phyloP scores from a whole-genome alignment of 768 basidiomycete species.

The Hemileccinum rubropunctum region DNA sequence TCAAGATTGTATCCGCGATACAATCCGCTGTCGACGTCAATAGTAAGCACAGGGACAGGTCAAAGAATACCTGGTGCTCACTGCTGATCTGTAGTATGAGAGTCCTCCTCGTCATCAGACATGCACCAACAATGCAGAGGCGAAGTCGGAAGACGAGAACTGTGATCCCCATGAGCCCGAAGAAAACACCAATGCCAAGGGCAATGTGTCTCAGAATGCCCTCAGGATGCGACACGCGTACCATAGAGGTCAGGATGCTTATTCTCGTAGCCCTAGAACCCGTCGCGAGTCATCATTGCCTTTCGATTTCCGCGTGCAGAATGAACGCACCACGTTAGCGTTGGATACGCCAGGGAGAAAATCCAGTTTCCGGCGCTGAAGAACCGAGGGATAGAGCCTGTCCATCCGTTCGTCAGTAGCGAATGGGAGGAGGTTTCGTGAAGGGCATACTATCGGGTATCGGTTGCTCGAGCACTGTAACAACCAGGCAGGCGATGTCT shows the following conservation, averaged over 20 bases:
- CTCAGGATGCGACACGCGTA: conserved; percentile 21
- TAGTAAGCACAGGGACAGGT: background rate
- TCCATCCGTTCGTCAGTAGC: background rate
- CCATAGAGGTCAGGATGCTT: conserved; percentile 23
- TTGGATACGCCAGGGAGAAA: conserved; percentile 17
- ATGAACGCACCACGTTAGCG: conserved; percentile 9
- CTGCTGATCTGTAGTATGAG: conserved; percentile 12
- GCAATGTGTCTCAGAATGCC: conserved; percentile 4
- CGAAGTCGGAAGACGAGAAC: conserved; percentile 9
- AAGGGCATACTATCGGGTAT: conserved; percentile 2
- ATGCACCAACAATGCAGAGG: conserved; percentile 6
- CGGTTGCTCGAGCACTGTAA: conserved; percentile 7
- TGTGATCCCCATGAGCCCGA: conserved; percentile 10
- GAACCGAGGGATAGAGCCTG: conserved; percentile 4
- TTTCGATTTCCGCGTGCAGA: background rate
- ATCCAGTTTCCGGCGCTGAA: conserved; percentile 12
- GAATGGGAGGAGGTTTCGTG: background rate
- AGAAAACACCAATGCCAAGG: conserved; percentile 12
- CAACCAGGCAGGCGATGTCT: conserved; percentile 11
- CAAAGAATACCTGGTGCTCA: conserved; percentile 2
- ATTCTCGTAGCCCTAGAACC: conserved; percentile 22
- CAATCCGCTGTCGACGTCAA: conserved; percentile 17
- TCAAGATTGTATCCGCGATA: conserved; percentile 20
- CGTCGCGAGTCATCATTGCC: background rate
- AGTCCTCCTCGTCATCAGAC: background rate